Evolutionary conservation across 305 asterid species (phyloP).

Genomic region (Stenogyne calaminthoides): DNA sequence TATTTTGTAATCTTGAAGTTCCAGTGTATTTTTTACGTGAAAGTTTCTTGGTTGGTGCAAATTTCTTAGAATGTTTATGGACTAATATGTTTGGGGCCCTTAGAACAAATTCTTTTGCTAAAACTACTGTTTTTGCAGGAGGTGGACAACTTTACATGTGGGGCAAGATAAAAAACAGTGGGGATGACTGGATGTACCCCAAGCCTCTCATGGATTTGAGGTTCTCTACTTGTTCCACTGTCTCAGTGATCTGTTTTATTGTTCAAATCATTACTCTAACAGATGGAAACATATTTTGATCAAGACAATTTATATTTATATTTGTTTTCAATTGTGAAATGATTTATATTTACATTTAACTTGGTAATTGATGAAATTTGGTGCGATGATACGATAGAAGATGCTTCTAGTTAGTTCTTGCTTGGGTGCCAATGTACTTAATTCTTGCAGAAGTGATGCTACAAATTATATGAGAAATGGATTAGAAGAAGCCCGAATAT

Average conservation of each 20-base stretch:
- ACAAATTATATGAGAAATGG: background rate
- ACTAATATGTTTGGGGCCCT: constrained; percentile 6
- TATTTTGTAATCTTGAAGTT: background rate
- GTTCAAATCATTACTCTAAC: constrained; percentile 16
- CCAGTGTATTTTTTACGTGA: background rate
- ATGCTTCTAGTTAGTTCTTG: constrained; percentile 1
- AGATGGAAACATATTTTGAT: background rate
- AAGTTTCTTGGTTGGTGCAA: background rate
- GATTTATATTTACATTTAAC: constrained; percentile 8
- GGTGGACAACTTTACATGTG: constrained; percentile 99
- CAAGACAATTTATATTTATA: background rate
- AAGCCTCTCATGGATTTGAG: constrained; percentile 96
- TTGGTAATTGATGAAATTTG: constrained; percentile 3
- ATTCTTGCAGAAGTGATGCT: background rate
- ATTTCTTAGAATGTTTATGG: background rate
- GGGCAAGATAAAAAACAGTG: constrained; percentile 89
- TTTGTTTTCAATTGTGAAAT: background rate
- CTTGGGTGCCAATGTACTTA: background rate
- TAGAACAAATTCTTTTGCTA: constrained; percentile 8
- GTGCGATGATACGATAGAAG: background rate
- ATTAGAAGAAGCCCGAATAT: background rate
- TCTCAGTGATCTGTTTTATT: constrained; percentile 23
- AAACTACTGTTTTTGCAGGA: constrained; percentile 48
- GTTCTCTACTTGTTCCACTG: constrained; percentile 43
- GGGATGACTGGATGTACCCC: constrained; percentile 99